phyloP scores from a whole-genome alignment of 106 monocot genomes.

The Acorus calamus region DNA sequence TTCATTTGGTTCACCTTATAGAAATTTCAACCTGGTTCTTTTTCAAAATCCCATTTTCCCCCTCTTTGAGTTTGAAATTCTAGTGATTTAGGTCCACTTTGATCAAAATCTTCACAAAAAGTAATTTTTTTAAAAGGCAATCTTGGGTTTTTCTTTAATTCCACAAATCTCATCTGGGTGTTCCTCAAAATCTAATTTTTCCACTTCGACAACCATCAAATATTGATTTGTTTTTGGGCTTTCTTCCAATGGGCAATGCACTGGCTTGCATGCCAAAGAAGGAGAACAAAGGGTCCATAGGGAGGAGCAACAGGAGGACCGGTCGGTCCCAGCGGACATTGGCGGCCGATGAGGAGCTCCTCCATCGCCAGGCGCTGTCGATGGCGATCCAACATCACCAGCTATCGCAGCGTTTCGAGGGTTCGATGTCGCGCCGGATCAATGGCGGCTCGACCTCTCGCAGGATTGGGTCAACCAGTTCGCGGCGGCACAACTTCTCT shows the following conservation, averaged over 20 bases:
- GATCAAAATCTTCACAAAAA: no score
- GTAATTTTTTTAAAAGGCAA: no score
- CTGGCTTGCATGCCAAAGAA: constrained; percentile 38
- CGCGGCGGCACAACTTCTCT: constrained; percentile 40
- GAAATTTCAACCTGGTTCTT: no score
- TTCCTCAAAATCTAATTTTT: neutral
- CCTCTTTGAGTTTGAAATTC: no score
- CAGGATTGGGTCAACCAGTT: constrained; percentile 52
- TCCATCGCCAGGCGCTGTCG: constrained; percentile 65
- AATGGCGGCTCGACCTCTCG: constrained; percentile 60
- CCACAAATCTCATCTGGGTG: neutral
- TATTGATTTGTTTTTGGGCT: neutral
- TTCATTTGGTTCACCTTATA: no score
- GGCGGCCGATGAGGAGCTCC: constrained; percentile 53
- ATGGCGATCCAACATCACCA: constrained; percentile 72
- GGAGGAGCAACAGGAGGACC: constrained; percentile 25
- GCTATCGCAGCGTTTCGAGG: constrained; percentile 58
- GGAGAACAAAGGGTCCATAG: constrained; percentile 12
- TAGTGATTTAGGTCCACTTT: no score
- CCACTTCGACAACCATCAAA: neutral
- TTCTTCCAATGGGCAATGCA: constrained; percentile 37
- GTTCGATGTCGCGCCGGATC: constrained; percentile 64
- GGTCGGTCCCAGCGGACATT: constrained; percentile 28
- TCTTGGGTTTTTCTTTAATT: neutral
- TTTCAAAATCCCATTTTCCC: no score